Evolutionary conservation across 2,329 filamentous ascomycete species (phyloP), one percentile per base, ranked within the genome.

Genomic region (Fusarium cicatricum): DNA sequence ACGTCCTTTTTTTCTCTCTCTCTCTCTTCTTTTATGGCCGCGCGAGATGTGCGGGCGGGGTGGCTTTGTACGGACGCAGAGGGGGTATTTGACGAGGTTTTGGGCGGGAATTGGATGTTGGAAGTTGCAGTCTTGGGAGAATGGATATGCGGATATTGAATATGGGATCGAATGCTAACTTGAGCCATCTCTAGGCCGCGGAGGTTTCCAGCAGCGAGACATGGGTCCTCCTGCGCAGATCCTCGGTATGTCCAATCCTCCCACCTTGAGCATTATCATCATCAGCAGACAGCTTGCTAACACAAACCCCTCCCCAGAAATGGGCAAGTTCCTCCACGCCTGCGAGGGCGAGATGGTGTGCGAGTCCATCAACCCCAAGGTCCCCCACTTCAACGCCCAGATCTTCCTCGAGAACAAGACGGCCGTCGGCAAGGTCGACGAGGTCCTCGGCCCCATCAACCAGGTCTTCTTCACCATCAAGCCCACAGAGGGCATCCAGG

Each of bases 401-500:
- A 96, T 99, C 77, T 99, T 95, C 81, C 89, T 98, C 71, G 94
- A 98, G 85, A 99, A 98, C 84, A 99, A 98, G 89, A 94, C 90
- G 39, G 83, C 90, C 60, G 87, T 99, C 75, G 95, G 95, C 77
- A 98, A 98, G 80, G 90, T 99, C 74, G 95, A 99, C 80, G 95
- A 99, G 81, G 90, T 99, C 67, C 89, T 99, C 68, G 95, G 95
- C 53, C 94, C 95, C 62, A 91, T 99, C 78, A 98, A 97, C 84
- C 90, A 97, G 78, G 91, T 98, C 71, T 97, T 90, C 83, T 99
- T 99, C 84, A 98, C 94, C 71, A 90, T 99, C 78, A 98, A 98
- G 82, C 93, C 94, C 49, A 88, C 92, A 74, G 94, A 98, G 75
- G 95, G 95, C 70, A 98, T 99, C 75, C 90, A 96, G 77, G 92